Evolutionary conservation across 208 protist species (phyloP), one percentile per base, ranked within the genome.

Genomic region (Strigomonas galati): DNA sequence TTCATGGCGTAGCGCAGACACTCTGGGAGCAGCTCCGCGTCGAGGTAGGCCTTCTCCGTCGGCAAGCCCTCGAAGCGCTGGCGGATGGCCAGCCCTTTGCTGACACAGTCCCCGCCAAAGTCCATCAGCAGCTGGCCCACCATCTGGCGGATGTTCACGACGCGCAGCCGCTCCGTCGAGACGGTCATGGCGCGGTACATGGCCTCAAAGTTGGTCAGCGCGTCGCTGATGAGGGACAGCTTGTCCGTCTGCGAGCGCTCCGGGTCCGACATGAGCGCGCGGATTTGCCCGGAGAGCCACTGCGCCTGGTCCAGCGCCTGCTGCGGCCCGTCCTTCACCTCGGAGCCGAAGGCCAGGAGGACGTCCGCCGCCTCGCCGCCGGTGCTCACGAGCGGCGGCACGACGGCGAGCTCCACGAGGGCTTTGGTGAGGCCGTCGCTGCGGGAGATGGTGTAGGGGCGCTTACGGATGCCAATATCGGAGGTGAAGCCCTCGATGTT

Each of bases 71-170:
- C 83, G 57, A 91, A 95, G 26, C 79, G 72, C 71, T 93, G 90
- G 31, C 78, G 69, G 37, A 95, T 78, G 19, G 71, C 67, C 14
- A 91, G 51, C 3, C 79, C 78, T 26, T 74, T 78, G 10, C 59
- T 66, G 24, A 95, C 81, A 62, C 84, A 93, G 55, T 89, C 75
- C n/a, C 72, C 69, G 12, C 81, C 85, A 60, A 83, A 91, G 62
- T 95, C 85, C 87, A 92, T 93, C 27, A 95, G 72, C 27, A 95
- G 73, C 46, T 89, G 74, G 0, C 90, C 90, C 53, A 95, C 49
- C 76, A 95, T 77, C 63, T 95, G 85, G 0, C 86, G 82, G 6
- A 95, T 76, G 67, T 92, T 87, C 30, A 95, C 85, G 14, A 85
- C 81, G 17, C 82, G 85, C 51, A 92, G 72, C 27, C 75, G 53